phyloP scores from a whole-genome alignment of 139 green algal genomes.

The Nannochloris sp. region DNA sequence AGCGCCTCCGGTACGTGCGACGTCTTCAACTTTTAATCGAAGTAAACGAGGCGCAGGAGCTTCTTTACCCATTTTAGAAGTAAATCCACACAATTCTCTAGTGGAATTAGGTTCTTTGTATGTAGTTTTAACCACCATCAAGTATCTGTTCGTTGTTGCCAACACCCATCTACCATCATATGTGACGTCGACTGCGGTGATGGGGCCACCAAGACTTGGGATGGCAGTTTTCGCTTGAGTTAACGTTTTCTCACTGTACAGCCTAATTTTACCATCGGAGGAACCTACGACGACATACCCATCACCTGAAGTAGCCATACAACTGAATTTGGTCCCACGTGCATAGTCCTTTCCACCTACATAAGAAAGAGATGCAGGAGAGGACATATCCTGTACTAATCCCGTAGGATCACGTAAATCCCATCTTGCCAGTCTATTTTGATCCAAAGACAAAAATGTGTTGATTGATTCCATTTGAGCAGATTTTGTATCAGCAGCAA shows the following conservation, averaged over 20 bases:
- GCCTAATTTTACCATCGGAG: constrained; percentile 75
- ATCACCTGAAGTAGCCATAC: constrained; percentile 69
- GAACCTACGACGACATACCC: constrained; percentile 83
- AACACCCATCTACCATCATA: constrained; percentile 84
- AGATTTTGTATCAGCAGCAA: constrained; percentile 68
- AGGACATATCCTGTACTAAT: constrained; percentile 51
- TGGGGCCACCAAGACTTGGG: constrained; percentile 77
- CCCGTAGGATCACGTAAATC: constrained; percentile 63
- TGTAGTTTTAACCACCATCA: constrained; percentile 87
- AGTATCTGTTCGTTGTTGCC: constrained; percentile 87
- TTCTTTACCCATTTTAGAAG: constrained; percentile 46
- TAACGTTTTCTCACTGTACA: constrained; percentile 82
- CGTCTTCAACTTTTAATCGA: constrained; percentile 74
- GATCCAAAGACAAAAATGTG: constrained; percentile 85
- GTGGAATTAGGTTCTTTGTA: constrained; percentile 55
- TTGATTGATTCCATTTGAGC: constrained; percentile 50
- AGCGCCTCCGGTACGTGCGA: constrained; percentile 12
- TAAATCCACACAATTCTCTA: constrained; percentile 67
- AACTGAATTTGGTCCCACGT: constrained; percentile 63
- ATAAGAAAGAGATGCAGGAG: constrained; percentile 45
- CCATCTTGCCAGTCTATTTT: constrained; percentile 75
- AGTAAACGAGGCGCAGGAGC: constrained; percentile 75
- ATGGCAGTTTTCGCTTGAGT: constrained; percentile 78
- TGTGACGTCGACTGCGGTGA: constrained; percentile 88
- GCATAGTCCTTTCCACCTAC: constrained; percentile 84